These are phyloP conservation scores for Trichoderma sp. DNA, from an alignment of 2,329 filamentous ascomycete genomes.

Conservation along the genomic window DNA sequence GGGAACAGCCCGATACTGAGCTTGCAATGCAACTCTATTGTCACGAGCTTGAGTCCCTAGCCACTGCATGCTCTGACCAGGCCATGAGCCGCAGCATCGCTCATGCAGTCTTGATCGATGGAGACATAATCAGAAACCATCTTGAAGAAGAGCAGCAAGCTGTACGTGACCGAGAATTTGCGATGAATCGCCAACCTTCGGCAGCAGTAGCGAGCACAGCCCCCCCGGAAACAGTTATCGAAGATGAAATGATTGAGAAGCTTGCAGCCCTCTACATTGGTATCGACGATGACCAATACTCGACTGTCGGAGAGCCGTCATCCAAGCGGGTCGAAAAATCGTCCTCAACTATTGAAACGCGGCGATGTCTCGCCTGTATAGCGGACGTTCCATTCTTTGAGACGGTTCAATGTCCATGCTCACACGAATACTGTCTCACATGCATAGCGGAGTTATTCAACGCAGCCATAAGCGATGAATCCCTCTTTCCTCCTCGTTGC, in stretches of 20 bases:
- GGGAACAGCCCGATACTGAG: background rate
- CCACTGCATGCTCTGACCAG: background rate
- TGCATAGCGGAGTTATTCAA: conserved; percentile 47
- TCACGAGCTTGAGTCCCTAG: background rate
- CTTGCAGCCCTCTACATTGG: background rate
- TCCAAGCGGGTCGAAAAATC: no score
- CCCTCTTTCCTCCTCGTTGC: conserved; percentile 53
- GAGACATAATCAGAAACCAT: background rate
- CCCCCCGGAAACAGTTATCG: background rate
- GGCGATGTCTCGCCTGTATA: background rate
- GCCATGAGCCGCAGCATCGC: background rate
- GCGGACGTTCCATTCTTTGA: background rate
- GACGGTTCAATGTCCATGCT: conserved; percentile 31
- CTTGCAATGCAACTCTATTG: background rate
- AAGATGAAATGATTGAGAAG: background rate
- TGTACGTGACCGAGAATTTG: background rate
- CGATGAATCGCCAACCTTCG: background rate
- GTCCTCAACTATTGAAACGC: no score
- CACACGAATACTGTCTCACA: conserved; percentile 49
- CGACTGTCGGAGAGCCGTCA: no score
- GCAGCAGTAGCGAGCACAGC: background rate
- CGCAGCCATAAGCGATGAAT: conserved; percentile 44
- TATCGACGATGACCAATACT: background rate
- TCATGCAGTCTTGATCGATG: background rate
- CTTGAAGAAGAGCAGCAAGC: background rate